Conservation (phyloP, 371 early-diverging fungal genomes). For the Massospora cicadina region DNA sequence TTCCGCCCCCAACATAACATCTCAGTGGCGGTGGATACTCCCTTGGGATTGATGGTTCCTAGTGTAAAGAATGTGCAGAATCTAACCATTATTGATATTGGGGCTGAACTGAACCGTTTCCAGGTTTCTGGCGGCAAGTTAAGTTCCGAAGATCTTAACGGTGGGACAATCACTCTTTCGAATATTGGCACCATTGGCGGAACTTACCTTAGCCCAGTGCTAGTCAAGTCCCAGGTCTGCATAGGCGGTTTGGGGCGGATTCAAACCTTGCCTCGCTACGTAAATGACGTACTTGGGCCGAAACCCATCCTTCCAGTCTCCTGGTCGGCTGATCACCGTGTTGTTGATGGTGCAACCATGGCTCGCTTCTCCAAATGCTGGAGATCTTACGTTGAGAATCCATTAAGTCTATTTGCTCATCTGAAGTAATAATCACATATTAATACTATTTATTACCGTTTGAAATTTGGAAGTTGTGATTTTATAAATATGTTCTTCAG, state of each 20-base stretch:
- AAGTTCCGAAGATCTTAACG: conserved; percentile 51
- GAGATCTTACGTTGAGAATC: conserved; percentile 75
- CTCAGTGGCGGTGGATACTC: conserved; percentile 94
- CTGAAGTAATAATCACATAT: no score
- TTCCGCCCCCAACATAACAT: conserved; percentile 75
- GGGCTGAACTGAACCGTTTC: conserved; percentile 63
- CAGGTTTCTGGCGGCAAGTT: conserved; percentile 39
- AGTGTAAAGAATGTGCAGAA: conserved; percentile 80
- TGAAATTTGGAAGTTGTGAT: no score
- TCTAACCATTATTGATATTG: conserved; percentile 82
- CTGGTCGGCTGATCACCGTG: conserved; percentile 92
- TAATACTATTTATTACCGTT: no score
- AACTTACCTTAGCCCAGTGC: conserved; percentile 72
- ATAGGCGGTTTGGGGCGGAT: conserved; percentile 84
- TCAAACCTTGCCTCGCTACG: conserved; percentile 67
- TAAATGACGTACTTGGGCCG: conserved; percentile 43
- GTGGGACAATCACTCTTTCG: conserved; percentile 80
- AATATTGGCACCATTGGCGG: conserved; percentile 94
- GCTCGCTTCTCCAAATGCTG: conserved; percentile 76
- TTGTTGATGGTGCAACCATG: conserved; percentile 94
- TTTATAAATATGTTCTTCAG: no score
- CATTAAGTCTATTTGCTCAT: conserved; percentile 33
- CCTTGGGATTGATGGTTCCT: conserved; percentile 83
- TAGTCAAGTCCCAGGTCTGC: conserved; percentile 72
- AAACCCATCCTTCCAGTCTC: conserved; percentile 59